Base-by-base conservation (phyloP, 2,329 filamentous ascomycete species). In the Ambrosiella beaveri region DNA sequence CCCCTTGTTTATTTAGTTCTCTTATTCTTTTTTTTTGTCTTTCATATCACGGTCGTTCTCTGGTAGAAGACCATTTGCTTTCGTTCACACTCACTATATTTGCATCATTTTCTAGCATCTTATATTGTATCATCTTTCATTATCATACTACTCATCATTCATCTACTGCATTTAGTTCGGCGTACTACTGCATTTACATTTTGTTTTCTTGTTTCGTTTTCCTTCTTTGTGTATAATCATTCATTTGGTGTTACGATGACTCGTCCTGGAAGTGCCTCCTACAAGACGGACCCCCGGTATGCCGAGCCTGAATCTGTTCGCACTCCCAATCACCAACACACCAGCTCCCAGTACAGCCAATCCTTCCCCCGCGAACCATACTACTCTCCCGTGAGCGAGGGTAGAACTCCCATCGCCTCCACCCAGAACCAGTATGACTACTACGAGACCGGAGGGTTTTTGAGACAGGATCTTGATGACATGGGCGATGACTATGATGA, bases 211-310 rank as follows among this genome's bases (percentile, higher is more conserved):
- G n/a, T 47, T 54, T 58, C 49, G 7, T 40, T 57, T 41, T 58
- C 39, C 55, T 57, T 37, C 47, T 50, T 44, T 27, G 6, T 27
- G 3, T 39, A 47, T 52, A 52, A 51, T 57, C 36, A 38, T 50
- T 13, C 19, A 9, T 64, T 27, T 54, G 62, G 70, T 64, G 63
- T 19, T 51, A 51, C 47, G 13, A 76, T 76, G 74, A 71, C 74
- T 57, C 75, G 72, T 65, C 71, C 75, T 63, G 68, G 67, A 7
- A 69, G 15, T 9, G 7, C 72, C 61, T 68, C 68, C 58, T 66
- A 71, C 50, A 74, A 71, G 64, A 67, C 67, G 37, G 36, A 56
- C 49, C 40, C 40, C 45, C 36, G 55, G 44, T 54, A 57, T 44
- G 40, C 6, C 15, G 56, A 40, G n/a, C 62, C 44, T 58, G 59